These are phyloP conservation scores for Candida yuanshanica DNA, from an alignment of 805 yeast genomes.

Conservation along the genomic window DNA sequence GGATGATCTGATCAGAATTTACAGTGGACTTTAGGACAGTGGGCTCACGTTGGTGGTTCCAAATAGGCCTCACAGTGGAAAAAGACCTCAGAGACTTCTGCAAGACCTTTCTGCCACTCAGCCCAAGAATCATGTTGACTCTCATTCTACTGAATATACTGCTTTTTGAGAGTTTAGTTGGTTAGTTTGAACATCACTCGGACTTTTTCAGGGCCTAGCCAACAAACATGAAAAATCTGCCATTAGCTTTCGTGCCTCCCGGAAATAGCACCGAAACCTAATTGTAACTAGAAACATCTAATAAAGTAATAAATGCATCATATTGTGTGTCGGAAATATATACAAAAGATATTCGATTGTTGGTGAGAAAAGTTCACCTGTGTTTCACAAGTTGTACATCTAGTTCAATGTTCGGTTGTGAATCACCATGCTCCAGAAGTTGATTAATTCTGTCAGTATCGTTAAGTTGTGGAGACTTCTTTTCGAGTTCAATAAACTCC, in stretches of 20 bases:
- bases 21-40: neutral
- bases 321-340: too few species aligned
- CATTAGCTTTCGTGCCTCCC: too few species aligned
- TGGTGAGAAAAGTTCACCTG: neutral
- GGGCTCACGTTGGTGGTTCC: neutral
- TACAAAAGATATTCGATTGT: neutral
- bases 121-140: neutral
- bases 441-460: slow-evolving; percentile 11
- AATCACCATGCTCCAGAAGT: slow-evolving; percentile 5
- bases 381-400: slow-evolving; percentile 15
- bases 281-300: too few species aligned
- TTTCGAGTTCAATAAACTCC: slow-evolving; percentile 13
- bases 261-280: too few species aligned
- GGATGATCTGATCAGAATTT: neutral
- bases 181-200: too few species aligned
- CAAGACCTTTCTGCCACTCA: neutral
- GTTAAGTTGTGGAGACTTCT: neutral
- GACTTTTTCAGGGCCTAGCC: too few species aligned
- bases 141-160: neutral
- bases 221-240: too few species aligned
- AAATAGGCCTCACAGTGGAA: neutral
- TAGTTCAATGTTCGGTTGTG: slow-evolving; percentile 16
- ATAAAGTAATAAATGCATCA: too few species aligned
- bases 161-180: too few species aligned
- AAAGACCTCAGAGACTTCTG: neutral